These are phyloP conservation scores for Thraustotheca clavata DNA, from an alignment of 352 stramenopile genomes.

Conservation along the genomic window DNA sequence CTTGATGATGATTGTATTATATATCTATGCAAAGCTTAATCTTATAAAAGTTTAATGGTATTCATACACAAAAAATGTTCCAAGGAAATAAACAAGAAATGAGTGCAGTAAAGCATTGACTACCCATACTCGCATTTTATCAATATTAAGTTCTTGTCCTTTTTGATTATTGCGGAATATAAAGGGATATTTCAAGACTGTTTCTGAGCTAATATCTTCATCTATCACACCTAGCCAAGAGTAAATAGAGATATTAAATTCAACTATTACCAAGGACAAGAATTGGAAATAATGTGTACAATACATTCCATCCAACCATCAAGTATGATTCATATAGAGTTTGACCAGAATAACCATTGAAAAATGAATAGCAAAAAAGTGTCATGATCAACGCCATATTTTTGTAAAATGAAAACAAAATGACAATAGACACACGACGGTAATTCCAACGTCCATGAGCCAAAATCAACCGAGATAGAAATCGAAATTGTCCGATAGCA, in stretches of 20 bases:
- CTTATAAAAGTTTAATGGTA: not conserved
- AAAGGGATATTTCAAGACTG: conserved; percentile 66
- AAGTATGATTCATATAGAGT: conserved; percentile 82
- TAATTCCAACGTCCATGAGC: conserved; percentile 84
- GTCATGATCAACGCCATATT: conserved; percentile 92
- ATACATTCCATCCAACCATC: conserved; percentile 93
- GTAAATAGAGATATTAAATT: conserved; percentile 14
- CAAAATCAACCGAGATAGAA: conserved; percentile 66
- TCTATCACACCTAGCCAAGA: conserved; percentile 40
- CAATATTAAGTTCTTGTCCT: conserved; percentile 18
- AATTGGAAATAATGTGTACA: conserved; percentile 92
- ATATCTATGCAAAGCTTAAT: not conserved
- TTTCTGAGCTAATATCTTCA: conserved; percentile 68
- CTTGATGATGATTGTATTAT: too few relatives aligned
- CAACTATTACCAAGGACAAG: conserved; percentile 57
- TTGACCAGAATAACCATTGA: conserved; percentile 90
- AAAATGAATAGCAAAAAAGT: conserved; percentile 90
- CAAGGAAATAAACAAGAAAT: conserved; percentile 60
- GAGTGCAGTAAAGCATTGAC: conserved; percentile 68
- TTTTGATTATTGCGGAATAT: conserved; percentile 49
- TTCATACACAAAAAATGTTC: conserved; percentile 27
- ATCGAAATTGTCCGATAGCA: conserved; percentile 71
- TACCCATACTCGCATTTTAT: conserved; percentile 50
- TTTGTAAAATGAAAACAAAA: conserved; percentile 87
- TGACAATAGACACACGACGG: conserved; percentile 62